Percentiles rank a stretch among this genome's conserved stretches.
These are phyloP conservation scores for Nannochloropsis gaditana DNA, from an alignment of 108 stramenopile species.

Conservation along the genomic window DNA sequence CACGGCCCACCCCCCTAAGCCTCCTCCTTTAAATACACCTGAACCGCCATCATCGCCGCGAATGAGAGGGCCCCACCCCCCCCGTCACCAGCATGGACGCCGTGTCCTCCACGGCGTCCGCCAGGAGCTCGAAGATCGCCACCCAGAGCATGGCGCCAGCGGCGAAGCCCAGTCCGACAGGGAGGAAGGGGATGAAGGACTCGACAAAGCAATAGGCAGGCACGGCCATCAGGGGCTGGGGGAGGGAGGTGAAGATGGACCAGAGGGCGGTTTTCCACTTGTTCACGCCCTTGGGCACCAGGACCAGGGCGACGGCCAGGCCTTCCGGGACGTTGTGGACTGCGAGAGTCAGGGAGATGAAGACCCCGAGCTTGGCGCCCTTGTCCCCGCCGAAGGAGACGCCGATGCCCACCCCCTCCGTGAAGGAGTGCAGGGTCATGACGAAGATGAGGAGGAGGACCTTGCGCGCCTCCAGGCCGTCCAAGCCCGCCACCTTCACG, in stretches of 20 bases:
- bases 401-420: conserved; percentile 94
- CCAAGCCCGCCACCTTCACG: conserved; percentile 70
- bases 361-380: conserved; percentile 79
- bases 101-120: conserved; percentile 77
- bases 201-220: conserved; percentile 93
- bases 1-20: too few relatives aligned
- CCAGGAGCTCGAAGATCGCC: conserved; percentile 80
- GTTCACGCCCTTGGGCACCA: conserved; percentile 76
- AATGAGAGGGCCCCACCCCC: neutral
- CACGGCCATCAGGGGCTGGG: conserved; percentile 96
- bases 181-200: conserved; percentile 82
- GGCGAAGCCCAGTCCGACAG: conserved; percentile 94
- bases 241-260: conserved; percentile 86
- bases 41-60: neutral
- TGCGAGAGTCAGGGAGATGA: conserved; percentile 89
- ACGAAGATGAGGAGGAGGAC: conserved; percentile 89
- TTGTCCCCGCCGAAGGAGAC: conserved; percentile 79
- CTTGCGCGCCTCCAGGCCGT: conserved; percentile 76
- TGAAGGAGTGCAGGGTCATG: conserved; percentile 95
- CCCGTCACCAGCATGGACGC: neutral
- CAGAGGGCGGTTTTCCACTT: conserved; percentile 79
- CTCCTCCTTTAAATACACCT: neutral
- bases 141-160: conserved; percentile 97
- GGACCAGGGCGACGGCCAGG: conserved; percentile 87
- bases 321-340: conserved; percentile 99